A percentile compares a stretch with the other conserved stretches of the same genome.
Evolutionary conservation across 495 filamentous ascomycete genomes (phyloP).

Genomic region (Penicillium macrosclerotiorum): DNA sequence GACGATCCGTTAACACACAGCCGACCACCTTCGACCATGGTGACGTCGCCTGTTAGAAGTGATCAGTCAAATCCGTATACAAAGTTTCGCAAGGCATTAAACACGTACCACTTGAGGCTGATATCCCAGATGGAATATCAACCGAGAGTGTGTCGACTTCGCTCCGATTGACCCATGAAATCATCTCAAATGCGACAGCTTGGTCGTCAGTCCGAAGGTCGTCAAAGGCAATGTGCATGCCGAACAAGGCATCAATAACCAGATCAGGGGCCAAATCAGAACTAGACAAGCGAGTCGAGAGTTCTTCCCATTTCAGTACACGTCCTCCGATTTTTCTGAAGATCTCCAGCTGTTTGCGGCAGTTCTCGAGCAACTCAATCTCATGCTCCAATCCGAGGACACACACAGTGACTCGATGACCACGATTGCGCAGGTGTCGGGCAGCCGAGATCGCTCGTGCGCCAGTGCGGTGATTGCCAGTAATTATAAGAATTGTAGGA

Average conservation of each 20-base stretch:
- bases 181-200: slow-evolving; percentile 75
- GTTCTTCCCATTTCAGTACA: slow-evolving; percentile 56
- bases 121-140: slow-evolving; percentile 83
- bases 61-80: slow-evolving; percentile 11
- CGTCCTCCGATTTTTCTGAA: slow-evolving; percentile 75
- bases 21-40: slow-evolving; percentile 62
- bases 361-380: slow-evolving; percentile 68
- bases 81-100: slow-evolving; percentile 20
- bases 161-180: slow-evolving; percentile 82
- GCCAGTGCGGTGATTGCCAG: slow-evolving; percentile 84
- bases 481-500: slow-evolving; percentile 75
- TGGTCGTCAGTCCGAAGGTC: slow-evolving; percentile 79
- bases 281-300: slow-evolving; percentile 51
- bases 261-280: slow-evolving; percentile 66
- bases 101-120: slow-evolving; percentile 67
- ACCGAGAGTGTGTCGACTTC: slow-evolving; percentile 76
- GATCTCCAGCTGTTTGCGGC: slow-evolving; percentile 71
- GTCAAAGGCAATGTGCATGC: slow-evolving; percentile 79
- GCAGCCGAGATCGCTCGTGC: slow-evolving; percentile 81
- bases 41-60: slow-evolving; percentile 40
- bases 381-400: slow-evolving; percentile 78
- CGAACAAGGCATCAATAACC: slow-evolving; percentile 85
- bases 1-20: slow-evolving; percentile 72
- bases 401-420: slow-evolving; percentile 73
- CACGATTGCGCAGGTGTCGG: slow-evolving; percentile 79